Conservation (phyloP, 495 filamentous ascomycete genomes). For the Tuber aestivum region DNA sequence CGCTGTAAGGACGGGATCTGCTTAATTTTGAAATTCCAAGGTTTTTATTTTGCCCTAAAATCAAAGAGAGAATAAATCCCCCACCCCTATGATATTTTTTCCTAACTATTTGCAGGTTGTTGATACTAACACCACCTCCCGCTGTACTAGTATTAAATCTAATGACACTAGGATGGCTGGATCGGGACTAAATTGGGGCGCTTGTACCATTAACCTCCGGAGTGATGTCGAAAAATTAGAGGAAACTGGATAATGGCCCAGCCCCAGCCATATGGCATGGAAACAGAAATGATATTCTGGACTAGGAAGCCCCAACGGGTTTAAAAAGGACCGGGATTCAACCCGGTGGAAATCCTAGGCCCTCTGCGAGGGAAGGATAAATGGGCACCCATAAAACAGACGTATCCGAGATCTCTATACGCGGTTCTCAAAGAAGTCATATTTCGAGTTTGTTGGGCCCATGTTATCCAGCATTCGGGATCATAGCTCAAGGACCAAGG, state of each 20-base stretch:
- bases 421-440: background rate
- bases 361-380: background rate
- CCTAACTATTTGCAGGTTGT: background rate
- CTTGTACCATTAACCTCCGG: background rate
- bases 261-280: background rate
- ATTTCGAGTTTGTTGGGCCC: background rate
- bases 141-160: too few relatives aligned
- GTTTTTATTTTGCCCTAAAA: background rate
- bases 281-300: background rate
- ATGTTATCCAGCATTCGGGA: background rate
- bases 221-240: background rate
- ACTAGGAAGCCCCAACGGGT: background rate
- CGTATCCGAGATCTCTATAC: background rate
- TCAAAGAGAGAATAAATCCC: background rate
- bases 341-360: background rate
- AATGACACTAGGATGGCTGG: too few relatives aligned
- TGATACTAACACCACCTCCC: background rate
- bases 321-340: too few relatives aligned
- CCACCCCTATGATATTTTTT: too few relatives aligned
- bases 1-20: background rate
- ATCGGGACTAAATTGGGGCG: background rate
- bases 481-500: background rate
- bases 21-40: background rate
- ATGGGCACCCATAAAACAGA: background rate
- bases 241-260: background rate